Percentiles rank a stretch among this genome's conserved stretches.
Conservation (phyloP, 2,329 filamentous ascomycete species). For the Curvularia lunata region DNA sequence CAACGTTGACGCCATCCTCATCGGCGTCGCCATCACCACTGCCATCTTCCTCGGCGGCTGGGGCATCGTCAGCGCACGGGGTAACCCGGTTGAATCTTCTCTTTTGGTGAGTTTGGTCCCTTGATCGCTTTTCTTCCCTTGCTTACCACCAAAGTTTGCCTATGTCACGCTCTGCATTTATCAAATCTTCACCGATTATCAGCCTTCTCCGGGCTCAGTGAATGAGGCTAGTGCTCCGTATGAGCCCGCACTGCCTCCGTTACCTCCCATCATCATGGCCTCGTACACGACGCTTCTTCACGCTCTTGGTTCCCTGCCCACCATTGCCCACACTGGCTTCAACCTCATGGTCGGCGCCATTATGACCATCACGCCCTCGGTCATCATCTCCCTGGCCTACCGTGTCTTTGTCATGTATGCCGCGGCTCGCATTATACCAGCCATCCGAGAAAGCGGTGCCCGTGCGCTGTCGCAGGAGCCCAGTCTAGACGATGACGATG, state of each 20-base stretch:
- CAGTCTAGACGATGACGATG: conserved; percentile 82
- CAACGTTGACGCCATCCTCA: conserved; percentile 89
- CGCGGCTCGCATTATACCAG: conserved; percentile 93
- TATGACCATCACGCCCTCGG: conserved; percentile 92
- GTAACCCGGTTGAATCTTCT: conserved; percentile 94
- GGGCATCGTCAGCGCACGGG: conserved; percentile 90
- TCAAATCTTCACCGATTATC: conserved; percentile 98
- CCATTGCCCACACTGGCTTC: conserved; percentile 80
- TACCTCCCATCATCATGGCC: conserved; percentile 97
- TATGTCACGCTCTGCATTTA: conserved; percentile 99
- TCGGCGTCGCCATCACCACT: conserved; percentile 90
- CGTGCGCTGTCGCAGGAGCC: conserved; percentile 83
- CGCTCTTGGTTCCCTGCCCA: conserved; percentile 80
- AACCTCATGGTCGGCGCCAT: conserved; percentile 89
- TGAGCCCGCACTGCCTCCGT: conserved; percentile 91
- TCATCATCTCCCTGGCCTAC: conserved; percentile 93
- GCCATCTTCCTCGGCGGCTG: conserved; percentile 91
- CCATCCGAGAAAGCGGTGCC: conserved; percentile 85
- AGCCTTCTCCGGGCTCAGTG: conserved; percentile 70
- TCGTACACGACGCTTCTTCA: conserved; percentile 93
- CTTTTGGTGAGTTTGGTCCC: conserved; percentile 62
- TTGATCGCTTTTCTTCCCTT: background rate
- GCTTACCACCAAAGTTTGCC: conserved; percentile 66
- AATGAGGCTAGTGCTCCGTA: conserved; percentile 60
- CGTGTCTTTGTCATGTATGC: conserved; percentile 95